phyloP scores from a whole-genome alignment of 1,284 basidiomycete species.

The Sparassis latifolia region DNA sequence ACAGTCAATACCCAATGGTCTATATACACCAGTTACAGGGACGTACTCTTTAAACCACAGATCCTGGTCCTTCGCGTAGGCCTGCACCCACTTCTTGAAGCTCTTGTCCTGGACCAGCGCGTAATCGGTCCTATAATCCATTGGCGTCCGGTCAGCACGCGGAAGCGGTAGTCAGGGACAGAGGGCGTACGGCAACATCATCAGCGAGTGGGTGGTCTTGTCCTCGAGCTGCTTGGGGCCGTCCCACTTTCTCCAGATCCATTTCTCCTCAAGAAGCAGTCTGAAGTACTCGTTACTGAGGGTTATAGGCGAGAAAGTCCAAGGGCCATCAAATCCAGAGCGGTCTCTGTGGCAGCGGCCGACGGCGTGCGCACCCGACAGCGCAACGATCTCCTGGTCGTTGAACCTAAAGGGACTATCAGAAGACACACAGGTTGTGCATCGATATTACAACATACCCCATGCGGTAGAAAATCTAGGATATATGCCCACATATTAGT shows the following conservation, averaged over 20 bases:
- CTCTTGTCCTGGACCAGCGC: constrained; percentile 80
- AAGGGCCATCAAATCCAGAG: constrained; percentile 86
- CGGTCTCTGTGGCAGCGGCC: constrained; percentile 87
- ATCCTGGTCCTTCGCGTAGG: constrained; percentile 78
- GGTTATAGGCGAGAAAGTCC: constrained; percentile 85
- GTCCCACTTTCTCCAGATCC: constrained; percentile 83
- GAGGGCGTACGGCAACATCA: constrained; percentile 86
- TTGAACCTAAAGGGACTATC: constrained; percentile 54
- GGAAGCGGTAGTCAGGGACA: not conserved
- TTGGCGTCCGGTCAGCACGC: not conserved
- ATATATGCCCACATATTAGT: not conserved
- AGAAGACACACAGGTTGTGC: not conserved
- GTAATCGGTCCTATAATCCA: constrained; percentile 63
- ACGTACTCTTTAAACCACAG: constrained; percentile 88
- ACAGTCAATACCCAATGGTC: constrained; percentile 6
- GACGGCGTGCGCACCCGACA: constrained; percentile 91
- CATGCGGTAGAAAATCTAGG: constrained; percentile 87
- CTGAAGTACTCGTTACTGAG: constrained; percentile 91
- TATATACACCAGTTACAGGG: not conserved
- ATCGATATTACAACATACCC: constrained; percentile 35
- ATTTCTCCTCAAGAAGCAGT: constrained; percentile 85
- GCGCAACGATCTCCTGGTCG: constrained; percentile 95
- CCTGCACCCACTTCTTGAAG: constrained; percentile 81
- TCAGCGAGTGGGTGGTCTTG: constrained; percentile 81
- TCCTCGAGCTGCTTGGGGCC: constrained; percentile 95